Base-by-base conservation (phyloP, 352 stramenopile species). In the Globisporangium takayamanum region DNA sequence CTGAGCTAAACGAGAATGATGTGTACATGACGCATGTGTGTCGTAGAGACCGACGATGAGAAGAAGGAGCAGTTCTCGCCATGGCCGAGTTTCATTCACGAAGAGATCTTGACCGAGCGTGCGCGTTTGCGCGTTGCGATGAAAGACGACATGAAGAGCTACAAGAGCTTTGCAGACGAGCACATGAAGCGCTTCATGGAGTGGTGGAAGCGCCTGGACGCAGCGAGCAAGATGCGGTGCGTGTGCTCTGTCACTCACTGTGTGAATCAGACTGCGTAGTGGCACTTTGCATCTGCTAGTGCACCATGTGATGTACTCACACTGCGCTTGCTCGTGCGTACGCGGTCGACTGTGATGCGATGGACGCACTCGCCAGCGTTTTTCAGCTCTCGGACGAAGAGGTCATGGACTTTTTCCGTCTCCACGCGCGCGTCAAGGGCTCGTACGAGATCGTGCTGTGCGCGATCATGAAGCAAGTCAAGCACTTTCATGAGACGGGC, bases 381-480 rank as follows among this genome's bases (percentile, higher is more conserved):
- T 97, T 98, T 37, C 86, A 97, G 72, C 55, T 97, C 18, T 73
- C 87, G 36, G 70, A 91, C 30, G 78, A 89, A 6, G 89, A 98
- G 22, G 69, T 98, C 44, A 70, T 87, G 51, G 76, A 88, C 59
- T 84, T 85, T 53, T 78, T 98, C 42, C 74, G 73, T 14, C 68
- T 80, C 11, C 70, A 94, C 20, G 96, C 89, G 45, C 79, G 94
- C 44, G 82, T 98, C 58, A 94, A 96, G 64, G 84, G 80, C 2
- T 93, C 90, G 7, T 98, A 97, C 70, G 80, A 86, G 15, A 94
- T 97, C 39, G 89, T 97, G 3, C 76, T 98, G 28, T 94, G 81
- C 62, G 78, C 87, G 8, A 87, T 97, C 39, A 72, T 94, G 49
- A 92, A 98, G 67, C 90, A 97, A 63, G 76, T 98, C n/a, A 84